Evolutionary conservation across 805 yeast species (phyloP).

Genomic region (Lachancea thermotolerans): DNA sequence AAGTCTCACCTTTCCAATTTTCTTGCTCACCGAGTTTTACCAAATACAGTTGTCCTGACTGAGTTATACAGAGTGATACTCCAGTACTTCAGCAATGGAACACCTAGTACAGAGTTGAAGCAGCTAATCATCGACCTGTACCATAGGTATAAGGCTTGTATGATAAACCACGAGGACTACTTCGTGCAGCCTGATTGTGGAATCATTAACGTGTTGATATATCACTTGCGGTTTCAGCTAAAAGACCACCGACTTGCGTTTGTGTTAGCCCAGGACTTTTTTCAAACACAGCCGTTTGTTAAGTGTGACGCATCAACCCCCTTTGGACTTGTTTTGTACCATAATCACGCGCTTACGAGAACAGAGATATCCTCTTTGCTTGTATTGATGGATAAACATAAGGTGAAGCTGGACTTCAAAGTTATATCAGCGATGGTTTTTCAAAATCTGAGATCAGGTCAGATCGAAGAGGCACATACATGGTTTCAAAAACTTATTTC

Average conservation of each 20-base stretch:
- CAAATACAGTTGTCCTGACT: constrained; percentile 16
- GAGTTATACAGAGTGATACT: constrained; percentile 22
- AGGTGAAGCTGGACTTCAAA: constrained; percentile 21
- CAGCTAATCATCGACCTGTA: constrained; percentile 16
- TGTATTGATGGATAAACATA: constrained; percentile 18
- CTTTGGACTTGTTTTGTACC: constrained; percentile 23
- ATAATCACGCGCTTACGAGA: constrained; percentile 14
- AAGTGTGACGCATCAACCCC: constrained; percentile 14
- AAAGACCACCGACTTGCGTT: constrained; percentile 20
- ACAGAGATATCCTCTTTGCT: constrained; percentile 16
- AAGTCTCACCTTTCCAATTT: constrained; percentile 11
- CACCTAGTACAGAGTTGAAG: constrained; percentile 12
- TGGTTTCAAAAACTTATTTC: constrained; percentile 25
- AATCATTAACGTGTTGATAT: constrained; percentile 17
- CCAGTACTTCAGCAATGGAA: constrained; percentile 9
- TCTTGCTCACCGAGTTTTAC: constrained; percentile 7
- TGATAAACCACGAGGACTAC: constrained; percentile 1
- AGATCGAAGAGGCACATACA: constrained; percentile 18
- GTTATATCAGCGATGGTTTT: constrained; percentile 23
- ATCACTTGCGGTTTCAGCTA: constrained; percentile 14
- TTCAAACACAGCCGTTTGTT: constrained; percentile 5
- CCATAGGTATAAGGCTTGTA: constrained; percentile 10
- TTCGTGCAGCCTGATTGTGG: constrained; percentile 16
- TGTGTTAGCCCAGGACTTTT: constrained; percentile 21
- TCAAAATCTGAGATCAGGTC: constrained; percentile 13